These are phyloP conservation scores for Beauveria sp. DNA, from an alignment of 2,329 filamentous ascomycete genomes.

Conservation along the genomic window DNA sequence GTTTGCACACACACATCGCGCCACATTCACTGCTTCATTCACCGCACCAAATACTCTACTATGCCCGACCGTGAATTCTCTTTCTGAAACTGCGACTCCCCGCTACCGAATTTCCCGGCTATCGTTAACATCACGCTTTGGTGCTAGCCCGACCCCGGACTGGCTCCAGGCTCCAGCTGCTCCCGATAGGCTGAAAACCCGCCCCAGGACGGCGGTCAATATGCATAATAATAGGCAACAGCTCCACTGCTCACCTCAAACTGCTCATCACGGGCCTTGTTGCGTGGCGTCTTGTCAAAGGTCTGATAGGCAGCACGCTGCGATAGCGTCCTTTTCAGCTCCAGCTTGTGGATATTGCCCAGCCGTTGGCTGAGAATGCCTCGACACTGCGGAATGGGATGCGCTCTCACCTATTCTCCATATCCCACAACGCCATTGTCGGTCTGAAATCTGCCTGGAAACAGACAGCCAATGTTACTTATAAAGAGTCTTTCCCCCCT, in stretches of 20 bases:
- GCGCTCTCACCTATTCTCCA: background rate
- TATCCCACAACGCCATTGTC: background rate
- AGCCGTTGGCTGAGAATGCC: background rate
- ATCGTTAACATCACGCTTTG: background rate
- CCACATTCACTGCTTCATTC: background rate
- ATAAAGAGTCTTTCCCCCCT: background rate
- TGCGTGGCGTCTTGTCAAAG: background rate
- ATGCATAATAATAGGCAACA: conserved; percentile 6
- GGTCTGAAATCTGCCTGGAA: conserved; percentile 1
- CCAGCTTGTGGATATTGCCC: background rate
- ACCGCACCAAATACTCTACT: background rate
- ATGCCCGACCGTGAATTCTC: conserved; percentile 19
- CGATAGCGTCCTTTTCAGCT: conserved; percentile 7
- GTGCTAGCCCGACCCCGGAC: background rate
- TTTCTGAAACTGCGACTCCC: conserved; percentile 5
- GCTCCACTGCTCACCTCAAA: background rate
- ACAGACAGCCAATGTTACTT: background rate
- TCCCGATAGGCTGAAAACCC: background rate
- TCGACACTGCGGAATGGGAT: background rate
- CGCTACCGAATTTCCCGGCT: background rate
- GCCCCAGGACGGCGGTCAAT: background rate
- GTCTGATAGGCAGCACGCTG: conserved; percentile 3
- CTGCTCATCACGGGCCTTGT: background rate
- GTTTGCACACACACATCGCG: background rate
- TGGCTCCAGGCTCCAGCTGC: conserved; percentile 1